phyloP scores from a whole-genome alignment of 306 rosid genomes.

The Benincasa hispida region DNA sequence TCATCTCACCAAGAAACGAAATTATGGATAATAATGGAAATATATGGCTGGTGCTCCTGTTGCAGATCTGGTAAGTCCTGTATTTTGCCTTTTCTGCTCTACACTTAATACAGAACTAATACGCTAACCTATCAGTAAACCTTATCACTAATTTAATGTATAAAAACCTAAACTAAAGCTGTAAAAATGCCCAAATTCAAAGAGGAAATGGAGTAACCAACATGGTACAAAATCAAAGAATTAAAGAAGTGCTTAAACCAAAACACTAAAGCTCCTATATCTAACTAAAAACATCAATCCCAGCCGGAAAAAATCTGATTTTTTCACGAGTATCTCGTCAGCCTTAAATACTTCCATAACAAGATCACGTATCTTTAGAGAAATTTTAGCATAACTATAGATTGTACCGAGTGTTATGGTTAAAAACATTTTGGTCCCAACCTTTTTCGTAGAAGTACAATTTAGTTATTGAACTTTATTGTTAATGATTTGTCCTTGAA shows the following conservation, averaged over 20 bases:
- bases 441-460: too few species aligned
- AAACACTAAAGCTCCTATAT: not conserved
- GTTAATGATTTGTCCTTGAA: too few species aligned
- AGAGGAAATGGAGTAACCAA: not conserved
- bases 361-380: not conserved
- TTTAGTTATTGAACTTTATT: too few species aligned
- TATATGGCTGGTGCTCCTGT: slow-evolving; percentile 99
- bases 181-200: not conserved
- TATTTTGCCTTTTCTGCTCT: slow-evolving; percentile 23
- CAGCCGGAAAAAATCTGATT: not conserved
- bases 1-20: slow-evolving; percentile 91
- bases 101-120: slow-evolving; percentile 14
- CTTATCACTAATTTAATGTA: not conserved
- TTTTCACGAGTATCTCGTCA: too few species aligned
- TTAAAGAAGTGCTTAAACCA: not conserved
- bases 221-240: not conserved
- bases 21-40: slow-evolving; percentile 99
- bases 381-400: not conserved
- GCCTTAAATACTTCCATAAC: not conserved
- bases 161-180: not conserved
- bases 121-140: slow-evolving; percentile 1
- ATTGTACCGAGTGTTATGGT: not conserved
- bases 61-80: slow-evolving; percentile 93
- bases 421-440: too few species aligned
- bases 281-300: not conserved